A percentile compares a stretch with the other conserved stretches of the same genome.
Conservation (phyloP, 78 protist genomes). For the Dictyostelium citrinum region DNA sequence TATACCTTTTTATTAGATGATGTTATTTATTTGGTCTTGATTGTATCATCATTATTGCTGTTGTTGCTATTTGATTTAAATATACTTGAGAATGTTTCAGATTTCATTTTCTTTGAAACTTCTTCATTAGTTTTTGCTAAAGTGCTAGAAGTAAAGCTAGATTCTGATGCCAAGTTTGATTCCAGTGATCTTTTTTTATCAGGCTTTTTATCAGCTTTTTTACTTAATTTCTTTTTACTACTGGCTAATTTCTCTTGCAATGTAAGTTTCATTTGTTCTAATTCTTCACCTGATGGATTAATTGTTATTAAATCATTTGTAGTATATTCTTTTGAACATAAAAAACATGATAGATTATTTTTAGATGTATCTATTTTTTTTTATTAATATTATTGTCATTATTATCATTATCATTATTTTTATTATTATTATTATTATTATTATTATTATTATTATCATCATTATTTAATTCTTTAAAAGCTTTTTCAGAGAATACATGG, state of each 20-base stretch:
- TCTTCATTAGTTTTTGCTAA: constrained; percentile 7
- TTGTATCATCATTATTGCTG: neutral
- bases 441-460: neutral
- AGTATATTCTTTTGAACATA: constrained; percentile 19
- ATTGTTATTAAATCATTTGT: neutral
- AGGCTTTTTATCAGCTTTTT: neutral
- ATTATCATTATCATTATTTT: no score
- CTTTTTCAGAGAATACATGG: constrained; percentile 46
- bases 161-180: neutral
- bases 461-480: neutral
- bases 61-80: constrained; percentile 5
- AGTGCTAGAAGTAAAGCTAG: neutral
- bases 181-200: constrained; percentile 24
- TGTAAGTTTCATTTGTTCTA: constrained; percentile 5
- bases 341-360: neutral
- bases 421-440: neutral
- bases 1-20: neutral
- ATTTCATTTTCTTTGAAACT: constrained; percentile 29
- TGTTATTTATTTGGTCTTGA: neutral
- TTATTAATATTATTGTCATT: neutral
- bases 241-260: neutral
- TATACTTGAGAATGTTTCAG: constrained; percentile 51
- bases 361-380: neutral
- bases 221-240: neutral
- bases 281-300: constrained; percentile 9